Evolutionary conservation across 495 filamentous ascomycete genomes (phyloP).

Genomic region (Podospora appendiculata): DNA sequence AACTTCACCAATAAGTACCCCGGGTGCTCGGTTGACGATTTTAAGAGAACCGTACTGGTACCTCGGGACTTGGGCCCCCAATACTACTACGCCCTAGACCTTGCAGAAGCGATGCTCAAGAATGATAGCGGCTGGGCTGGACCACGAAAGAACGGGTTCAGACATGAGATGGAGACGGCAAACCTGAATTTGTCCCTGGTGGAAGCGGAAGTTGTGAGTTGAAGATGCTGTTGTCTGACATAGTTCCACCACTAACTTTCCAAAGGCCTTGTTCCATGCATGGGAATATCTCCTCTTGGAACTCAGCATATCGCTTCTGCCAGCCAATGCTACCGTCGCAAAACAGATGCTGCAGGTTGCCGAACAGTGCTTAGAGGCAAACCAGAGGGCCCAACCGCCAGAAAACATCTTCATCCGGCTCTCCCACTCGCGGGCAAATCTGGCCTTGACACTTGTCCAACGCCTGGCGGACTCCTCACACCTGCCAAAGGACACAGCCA

Average conservation of each 20-base stretch:
- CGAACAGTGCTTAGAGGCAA: conserved; percentile 64
- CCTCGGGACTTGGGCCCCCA: conserved; percentile 55
- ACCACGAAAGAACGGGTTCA: conserved; percentile 59
- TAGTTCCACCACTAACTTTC: conserved; percentile 18
- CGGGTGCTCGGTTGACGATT: conserved; percentile 59
- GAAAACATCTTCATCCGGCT: conserved; percentile 67
- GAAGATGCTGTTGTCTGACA: background rate
- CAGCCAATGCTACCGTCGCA: conserved; percentile 48
- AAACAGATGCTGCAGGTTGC: conserved; percentile 60
- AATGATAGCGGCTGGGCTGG: conserved; percentile 73
- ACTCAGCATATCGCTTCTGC: conserved; percentile 61
- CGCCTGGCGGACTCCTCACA: conserved; percentile 58
- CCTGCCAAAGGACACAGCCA: conserved; percentile 50
- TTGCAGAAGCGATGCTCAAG: conserved; percentile 65
- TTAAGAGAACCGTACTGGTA: conserved; percentile 65
- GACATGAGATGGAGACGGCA: conserved; percentile 69
- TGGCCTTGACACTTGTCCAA: conserved; percentile 70
- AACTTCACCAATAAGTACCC: conserved; percentile 76
- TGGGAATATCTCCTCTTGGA: conserved; percentile 89
- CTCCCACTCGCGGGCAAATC: conserved; percentile 60
- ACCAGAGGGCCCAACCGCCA: conserved; percentile 55
- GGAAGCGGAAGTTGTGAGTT: conserved; percentile 80
- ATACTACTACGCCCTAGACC: conserved; percentile 74
- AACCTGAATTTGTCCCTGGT: conserved; percentile 88
- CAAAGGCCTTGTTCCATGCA: conserved; percentile 61